phyloP scores from a whole-genome alignment of 805 yeast species.

The Metschnikowia continentalis region DNA sequence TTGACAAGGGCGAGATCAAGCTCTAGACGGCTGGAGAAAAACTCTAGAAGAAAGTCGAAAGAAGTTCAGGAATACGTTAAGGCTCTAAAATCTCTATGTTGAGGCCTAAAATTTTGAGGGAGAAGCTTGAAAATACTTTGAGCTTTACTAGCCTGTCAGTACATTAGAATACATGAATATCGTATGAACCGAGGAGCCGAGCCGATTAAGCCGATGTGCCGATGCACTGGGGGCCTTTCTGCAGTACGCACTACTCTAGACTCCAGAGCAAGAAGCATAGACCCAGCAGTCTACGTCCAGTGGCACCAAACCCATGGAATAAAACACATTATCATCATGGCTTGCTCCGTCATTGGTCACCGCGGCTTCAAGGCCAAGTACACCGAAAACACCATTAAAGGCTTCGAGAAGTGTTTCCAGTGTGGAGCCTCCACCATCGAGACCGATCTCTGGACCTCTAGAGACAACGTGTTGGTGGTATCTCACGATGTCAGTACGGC shows the following conservation, averaged over 20 bases:
- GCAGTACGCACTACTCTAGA: background rate
- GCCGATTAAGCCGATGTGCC: background rate
- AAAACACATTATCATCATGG: background rate
- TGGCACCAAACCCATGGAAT: background rate
- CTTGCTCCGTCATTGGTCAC: constrained; percentile 34
- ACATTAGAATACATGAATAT: background rate
- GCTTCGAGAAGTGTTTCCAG: constrained; percentile 34
- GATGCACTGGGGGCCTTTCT: background rate
- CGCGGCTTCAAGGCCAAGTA: constrained; percentile 40
- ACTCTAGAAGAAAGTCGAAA: too few relatives aligned
- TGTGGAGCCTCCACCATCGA: constrained; percentile 38
- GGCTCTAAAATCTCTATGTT: too few relatives aligned
- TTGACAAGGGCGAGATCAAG: constrained; percentile 24
- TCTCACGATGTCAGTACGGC: constrained; percentile 40
- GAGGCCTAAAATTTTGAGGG: too few relatives aligned
- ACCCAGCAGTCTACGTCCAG: background rate
- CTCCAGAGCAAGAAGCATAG: background rate
- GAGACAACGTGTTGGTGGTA: constrained; percentile 35
- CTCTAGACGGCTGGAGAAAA: constrained; percentile 1
- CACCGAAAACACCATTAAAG: constrained; percentile 37
- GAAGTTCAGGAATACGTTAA: too few relatives aligned
- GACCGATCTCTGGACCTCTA: constrained; percentile 41
- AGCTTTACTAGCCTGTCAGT: too few relatives aligned
- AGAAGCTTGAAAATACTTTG: too few relatives aligned
- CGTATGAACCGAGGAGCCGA: background rate